phyloP scores from a whole-genome alignment of 2,329 filamentous ascomycete genomes.

The Basipetospora chlamydospora region DNA sequence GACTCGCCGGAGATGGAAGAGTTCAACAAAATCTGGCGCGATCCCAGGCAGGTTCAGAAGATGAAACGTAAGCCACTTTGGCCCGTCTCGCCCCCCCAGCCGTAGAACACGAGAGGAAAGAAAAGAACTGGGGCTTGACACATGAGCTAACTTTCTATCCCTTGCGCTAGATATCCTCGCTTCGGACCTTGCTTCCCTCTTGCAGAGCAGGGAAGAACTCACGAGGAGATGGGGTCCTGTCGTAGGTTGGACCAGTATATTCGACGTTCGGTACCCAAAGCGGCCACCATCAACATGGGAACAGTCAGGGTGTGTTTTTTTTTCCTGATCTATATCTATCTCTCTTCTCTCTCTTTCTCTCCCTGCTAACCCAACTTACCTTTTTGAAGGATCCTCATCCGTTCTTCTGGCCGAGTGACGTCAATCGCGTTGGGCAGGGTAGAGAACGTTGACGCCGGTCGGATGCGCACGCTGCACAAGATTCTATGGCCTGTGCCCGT shows the following conservation, averaged over 20 bases:
- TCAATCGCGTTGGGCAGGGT: slow-evolving; percentile 1
- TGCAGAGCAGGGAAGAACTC: slow-evolving; percentile 11
- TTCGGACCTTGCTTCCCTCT: slow-evolving; percentile 17
- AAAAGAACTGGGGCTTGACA: not conserved
- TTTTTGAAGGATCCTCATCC: not conserved
- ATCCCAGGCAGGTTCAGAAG: slow-evolving; percentile 28
- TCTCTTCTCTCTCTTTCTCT: not conserved
- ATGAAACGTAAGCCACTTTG: slow-evolving; percentile 22
- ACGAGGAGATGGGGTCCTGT: slow-evolving; percentile 19
- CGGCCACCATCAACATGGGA: not conserved
- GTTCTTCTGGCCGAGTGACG: too few species aligned
- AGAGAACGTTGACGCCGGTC: slow-evolving; percentile 1
- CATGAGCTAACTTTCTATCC: slow-evolving; percentile 13
- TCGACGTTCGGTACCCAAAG: slow-evolving; percentile 14
- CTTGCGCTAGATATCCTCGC: slow-evolving; percentile 15
- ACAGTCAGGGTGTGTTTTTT: slow-evolving; percentile 1
- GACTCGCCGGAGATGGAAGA: slow-evolving; percentile 46
- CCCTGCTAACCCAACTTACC: not conserved
- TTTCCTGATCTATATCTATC: not conserved
- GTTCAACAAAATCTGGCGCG: slow-evolving; percentile 41
- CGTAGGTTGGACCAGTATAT: slow-evolving; percentile 22
- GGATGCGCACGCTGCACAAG: slow-evolving; percentile 2
- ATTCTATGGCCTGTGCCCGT: slow-evolving; percentile 2
- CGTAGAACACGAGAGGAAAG: not conserved
- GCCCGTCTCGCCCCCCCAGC: too few species aligned